A percentile compares a stretch with the other conserved stretches of the same genome.
Evolutionary conservation across 805 yeast genomes (phyloP).

Genomic region (Clavispora fructus): DNA sequence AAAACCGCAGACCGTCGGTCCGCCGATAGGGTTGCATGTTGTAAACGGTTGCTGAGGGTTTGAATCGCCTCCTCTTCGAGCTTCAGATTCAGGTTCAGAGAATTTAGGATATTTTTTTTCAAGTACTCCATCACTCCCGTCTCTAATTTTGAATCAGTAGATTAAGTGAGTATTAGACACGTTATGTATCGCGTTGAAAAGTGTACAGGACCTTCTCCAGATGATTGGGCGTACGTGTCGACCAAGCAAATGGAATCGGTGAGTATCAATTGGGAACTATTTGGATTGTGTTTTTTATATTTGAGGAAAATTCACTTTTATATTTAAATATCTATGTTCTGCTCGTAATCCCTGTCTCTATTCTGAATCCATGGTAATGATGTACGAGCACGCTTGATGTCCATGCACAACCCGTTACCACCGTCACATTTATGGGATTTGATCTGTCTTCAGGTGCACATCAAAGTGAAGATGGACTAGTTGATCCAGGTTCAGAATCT

Average conservation of each 20-base stretch:
- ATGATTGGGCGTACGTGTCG: no score
- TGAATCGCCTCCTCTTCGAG: constrained; percentile 80
- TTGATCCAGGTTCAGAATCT: background rate
- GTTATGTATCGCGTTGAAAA: background rate
- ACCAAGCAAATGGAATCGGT: no score
- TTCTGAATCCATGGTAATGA: no score
- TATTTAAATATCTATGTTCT: no score
- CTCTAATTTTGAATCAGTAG: background rate
- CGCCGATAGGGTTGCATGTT: constrained; percentile 72
- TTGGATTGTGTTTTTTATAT: no score
- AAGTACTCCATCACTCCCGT: constrained; percentile 29
- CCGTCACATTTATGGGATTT: background rate
- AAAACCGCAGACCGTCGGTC: constrained; percentile 90
- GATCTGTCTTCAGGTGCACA: background rate
- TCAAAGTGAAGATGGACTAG: background rate
- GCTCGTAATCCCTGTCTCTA: no score
- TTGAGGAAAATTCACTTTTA: no score
- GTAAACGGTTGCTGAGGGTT: constrained; percentile 80
- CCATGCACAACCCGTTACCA: background rate
- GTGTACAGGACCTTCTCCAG: background rate
- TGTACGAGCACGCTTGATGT: background rate
- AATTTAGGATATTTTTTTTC: constrained; percentile 28
- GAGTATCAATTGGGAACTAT: no score
- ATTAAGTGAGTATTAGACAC: background rate
- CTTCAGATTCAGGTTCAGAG: constrained; percentile 29